Conservation (phyloP, 306 rosid species). For the Psophocarpus tetragonolobus region DNA sequence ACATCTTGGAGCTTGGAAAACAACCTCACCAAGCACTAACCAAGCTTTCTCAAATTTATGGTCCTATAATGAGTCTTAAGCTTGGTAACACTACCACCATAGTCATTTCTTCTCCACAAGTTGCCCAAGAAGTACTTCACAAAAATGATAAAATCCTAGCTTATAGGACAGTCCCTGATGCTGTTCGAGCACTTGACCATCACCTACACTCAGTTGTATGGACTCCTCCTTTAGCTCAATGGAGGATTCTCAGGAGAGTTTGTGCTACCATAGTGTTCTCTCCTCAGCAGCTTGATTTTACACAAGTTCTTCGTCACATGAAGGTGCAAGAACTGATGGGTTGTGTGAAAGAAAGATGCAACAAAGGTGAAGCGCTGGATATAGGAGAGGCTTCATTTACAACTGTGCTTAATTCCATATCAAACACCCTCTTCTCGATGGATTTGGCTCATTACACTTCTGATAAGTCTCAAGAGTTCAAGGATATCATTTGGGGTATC, state of each 20-base stretch:
- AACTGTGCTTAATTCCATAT: slow-evolving; percentile 6
- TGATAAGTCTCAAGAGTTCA: slow-evolving; percentile 17
- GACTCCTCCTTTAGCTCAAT: neutral
- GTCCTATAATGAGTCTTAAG: slow-evolving; percentile 15
- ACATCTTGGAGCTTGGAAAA: slow-evolving; percentile 9
- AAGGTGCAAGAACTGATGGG: neutral
- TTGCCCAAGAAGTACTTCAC: slow-evolving; percentile 3
- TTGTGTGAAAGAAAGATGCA: neutral
- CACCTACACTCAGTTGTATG: neutral
- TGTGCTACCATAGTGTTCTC: slow-evolving; percentile 13
- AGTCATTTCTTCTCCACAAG: slow-evolving; percentile 26
- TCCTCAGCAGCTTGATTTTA: neutral
- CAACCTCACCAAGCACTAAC: neutral
- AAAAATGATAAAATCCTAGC: neutral
- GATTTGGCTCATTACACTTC: slow-evolving; percentile 26
- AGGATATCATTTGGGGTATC: neutral
- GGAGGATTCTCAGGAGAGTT: slow-evolving; percentile 9
- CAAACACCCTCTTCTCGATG: slow-evolving; percentile 14
- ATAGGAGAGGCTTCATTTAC: neutral
- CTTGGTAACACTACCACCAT: slow-evolving; percentile 16
- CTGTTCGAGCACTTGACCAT: neutral
- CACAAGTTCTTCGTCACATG: neutral
- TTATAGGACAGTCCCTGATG: neutral
- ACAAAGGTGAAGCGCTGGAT: slow-evolving; percentile 1
- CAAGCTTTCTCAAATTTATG: slow-evolving; percentile 21